Percentiles rank a stretch among this genome's conserved stretches.
Evolutionary conservation across 1,139 yeast genomes (phyloP).

Genomic region (Ogataea hybrid): DNA sequence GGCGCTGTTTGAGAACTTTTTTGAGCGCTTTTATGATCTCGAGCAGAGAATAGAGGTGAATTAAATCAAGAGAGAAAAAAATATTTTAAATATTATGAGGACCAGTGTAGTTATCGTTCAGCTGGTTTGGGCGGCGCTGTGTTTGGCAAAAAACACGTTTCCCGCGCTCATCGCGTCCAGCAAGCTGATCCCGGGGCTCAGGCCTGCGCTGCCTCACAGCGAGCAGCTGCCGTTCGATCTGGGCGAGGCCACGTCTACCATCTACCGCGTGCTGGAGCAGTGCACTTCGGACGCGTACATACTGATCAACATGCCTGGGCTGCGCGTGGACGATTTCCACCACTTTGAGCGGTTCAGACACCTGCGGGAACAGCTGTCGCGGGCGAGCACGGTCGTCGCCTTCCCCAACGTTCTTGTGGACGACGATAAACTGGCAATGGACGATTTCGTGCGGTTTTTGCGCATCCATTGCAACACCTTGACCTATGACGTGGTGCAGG

Average conservation of each 20-base stretch:
- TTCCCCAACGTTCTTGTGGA: slow-evolving; percentile 48
- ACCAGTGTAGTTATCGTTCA: not conserved
- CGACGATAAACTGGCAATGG: slow-evolving; percentile 41
- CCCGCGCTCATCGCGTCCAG: slow-evolving; percentile 28
- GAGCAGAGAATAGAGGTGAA: slow-evolving; percentile 37
- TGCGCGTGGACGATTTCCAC: slow-evolving; percentile 55
- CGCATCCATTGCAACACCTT: slow-evolving; percentile 50
- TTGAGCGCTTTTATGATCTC: slow-evolving; percentile 41
- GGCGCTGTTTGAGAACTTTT: slow-evolving; percentile 61
- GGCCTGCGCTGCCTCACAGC: slow-evolving; percentile 32
- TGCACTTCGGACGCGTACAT: slow-evolving; percentile 74
- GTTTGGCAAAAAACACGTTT: slow-evolving; percentile 9
- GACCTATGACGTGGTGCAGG: slow-evolving; percentile 37
- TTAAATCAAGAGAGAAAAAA: slow-evolving; percentile 10
- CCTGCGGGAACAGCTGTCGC: slow-evolving; percentile 51
- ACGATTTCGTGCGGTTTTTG: slow-evolving; percentile 43
- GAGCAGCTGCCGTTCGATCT: slow-evolving; percentile 35
- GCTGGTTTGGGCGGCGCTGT: not conserved
- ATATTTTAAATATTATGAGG: not conserved
- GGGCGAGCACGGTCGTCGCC: slow-evolving; percentile 64
- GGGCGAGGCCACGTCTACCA: slow-evolving; percentile 44
- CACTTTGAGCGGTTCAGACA: slow-evolving; percentile 49
- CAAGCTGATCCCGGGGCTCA: slow-evolving; percentile 37
- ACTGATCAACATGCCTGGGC: slow-evolving; percentile 69
- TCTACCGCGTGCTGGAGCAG: slow-evolving; percentile 49